Conservation (phyloP, 345 rosid species). For the Moringa oleifera region DNA sequence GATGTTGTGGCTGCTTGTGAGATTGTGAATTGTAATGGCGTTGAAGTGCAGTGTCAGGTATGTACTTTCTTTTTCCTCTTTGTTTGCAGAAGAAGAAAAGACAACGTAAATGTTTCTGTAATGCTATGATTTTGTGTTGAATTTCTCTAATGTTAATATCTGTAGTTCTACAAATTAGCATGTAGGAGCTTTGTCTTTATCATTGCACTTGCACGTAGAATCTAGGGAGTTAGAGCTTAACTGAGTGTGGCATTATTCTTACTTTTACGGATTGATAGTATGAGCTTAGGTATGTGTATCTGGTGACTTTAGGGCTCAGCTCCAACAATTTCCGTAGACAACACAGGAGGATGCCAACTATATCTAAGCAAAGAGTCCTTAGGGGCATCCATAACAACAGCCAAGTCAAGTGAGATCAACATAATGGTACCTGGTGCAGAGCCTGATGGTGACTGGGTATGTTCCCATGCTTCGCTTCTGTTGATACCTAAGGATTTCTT, state of each 20-base stretch:
- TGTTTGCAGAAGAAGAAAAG: neutral
- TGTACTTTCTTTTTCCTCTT: constrained; percentile 7
- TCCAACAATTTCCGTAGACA: constrained; percentile 93
- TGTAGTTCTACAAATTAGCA: constrained; percentile 1
- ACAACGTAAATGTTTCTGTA: too few species aligned
- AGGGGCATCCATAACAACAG: constrained; percentile 78
- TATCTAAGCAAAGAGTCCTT: constrained; percentile 76
- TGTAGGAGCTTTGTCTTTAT: neutral
- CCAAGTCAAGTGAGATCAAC: constrained; percentile 92
- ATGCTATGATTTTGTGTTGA: neutral
- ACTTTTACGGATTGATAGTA: neutral
- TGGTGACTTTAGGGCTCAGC: constrained; percentile 69
- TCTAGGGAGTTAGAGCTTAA: neutral
- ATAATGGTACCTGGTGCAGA: constrained; percentile 71
- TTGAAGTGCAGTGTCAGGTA: constrained; percentile 99
- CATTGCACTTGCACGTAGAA: neutral
- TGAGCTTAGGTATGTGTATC: constrained; percentile 7
- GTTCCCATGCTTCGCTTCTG: constrained; percentile 12
- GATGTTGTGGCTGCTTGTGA: constrained; percentile 99
- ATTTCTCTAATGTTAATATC: neutral
- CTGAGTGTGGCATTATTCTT: neutral
- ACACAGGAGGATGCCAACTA: constrained; percentile 81
- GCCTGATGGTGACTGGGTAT: constrained; percentile 80
- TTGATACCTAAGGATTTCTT: neutral
- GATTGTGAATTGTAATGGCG: constrained; percentile 86